phyloP scores from a whole-genome alignment of 164 flowering plant genomes.

The Akebia trifoliata region DNA sequence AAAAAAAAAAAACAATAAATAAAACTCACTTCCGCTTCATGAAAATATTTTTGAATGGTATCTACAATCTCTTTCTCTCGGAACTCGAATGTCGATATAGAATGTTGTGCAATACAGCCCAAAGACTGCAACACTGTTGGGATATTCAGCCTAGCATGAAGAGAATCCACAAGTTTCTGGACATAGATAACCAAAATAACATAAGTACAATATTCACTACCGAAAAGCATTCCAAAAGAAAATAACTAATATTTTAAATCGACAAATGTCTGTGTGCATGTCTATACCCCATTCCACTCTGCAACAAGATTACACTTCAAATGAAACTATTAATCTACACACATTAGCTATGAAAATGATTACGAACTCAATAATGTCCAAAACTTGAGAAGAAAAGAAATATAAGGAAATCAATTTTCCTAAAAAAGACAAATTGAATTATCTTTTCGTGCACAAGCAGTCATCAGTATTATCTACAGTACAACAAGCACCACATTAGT shows the following conservation, averaged over 20 bases:
- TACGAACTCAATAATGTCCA: too few relatives aligned
- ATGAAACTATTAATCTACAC: too few relatives aligned
- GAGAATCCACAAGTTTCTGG: slow-evolving; percentile 71
- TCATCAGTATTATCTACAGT: too few relatives aligned
- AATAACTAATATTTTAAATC: background rate
- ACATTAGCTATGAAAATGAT: too few relatives aligned
- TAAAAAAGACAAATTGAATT: too few relatives aligned
- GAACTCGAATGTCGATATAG: slow-evolving; percentile 41
- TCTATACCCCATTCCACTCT: background rate
- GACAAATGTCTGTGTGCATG: background rate
- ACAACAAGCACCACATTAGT: too few relatives aligned
- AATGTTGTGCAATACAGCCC: slow-evolving; percentile 75
- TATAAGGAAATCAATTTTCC: too few relatives aligned
- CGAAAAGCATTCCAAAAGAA: background rate
- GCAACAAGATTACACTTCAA: background rate
- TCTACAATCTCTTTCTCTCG: slow-evolving; percentile 40
- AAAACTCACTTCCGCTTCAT: slow-evolving; percentile 28
- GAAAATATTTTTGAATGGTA: slow-evolving; percentile 43
- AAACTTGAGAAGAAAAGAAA: too few relatives aligned
- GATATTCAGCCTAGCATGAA: slow-evolving; percentile 40
- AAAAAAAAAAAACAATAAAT: background rate
- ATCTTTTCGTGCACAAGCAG: too few relatives aligned
- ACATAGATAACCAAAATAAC: slow-evolving; percentile 1
- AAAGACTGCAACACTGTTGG: slow-evolving; percentile 83
- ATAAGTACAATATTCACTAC: background rate